A percentile compares a stretch with the other conserved stretches of the same genome.
phyloP scores from a whole-genome alignment of 2,329 filamentous ascomycete genomes.

The Chaetomium sp. region DNA sequence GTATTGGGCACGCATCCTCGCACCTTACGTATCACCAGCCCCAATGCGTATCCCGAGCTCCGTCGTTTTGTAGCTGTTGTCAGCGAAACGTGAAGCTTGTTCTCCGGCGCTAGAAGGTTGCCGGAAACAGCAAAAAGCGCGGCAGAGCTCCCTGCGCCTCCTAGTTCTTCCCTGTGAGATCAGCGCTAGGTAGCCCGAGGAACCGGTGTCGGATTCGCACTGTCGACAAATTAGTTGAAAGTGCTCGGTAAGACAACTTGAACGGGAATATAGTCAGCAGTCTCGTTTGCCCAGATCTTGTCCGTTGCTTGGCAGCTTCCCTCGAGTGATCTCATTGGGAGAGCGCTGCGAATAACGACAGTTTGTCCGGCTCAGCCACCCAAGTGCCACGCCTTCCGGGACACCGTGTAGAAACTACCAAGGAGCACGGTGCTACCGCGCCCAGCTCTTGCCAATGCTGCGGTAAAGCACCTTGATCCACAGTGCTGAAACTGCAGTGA shows the following conservation, averaged over 20 bases:
- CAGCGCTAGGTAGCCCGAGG: not conserved
- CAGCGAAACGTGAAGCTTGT: not conserved
- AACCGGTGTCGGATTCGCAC: not conserved
- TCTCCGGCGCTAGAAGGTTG: not conserved
- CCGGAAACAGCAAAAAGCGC: not conserved
- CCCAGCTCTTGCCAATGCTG: not conserved
- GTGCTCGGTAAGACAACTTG: not conserved
- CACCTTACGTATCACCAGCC: not conserved
- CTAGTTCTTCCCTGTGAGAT: not conserved
- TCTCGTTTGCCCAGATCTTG: constrained; percentile 14
- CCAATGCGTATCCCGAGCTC: not conserved
- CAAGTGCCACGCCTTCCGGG: constrained; percentile 18
- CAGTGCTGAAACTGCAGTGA: constrained; percentile 26
- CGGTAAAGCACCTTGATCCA: constrained; percentile 9
- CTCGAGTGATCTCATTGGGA: constrained; percentile 22
- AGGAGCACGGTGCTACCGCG: constrained; percentile 18
- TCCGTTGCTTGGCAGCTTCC: constrained; percentile 28
- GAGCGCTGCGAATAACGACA: not conserved
- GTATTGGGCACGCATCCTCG: not conserved
- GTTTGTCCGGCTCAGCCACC: constrained; percentile 26
- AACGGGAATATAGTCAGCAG: constrained; percentile 3
- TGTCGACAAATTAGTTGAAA: not conserved
- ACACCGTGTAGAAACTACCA: constrained; percentile 22
- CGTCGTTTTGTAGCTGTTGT: not conserved
- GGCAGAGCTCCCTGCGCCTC: constrained; percentile 20